Evolutionary conservation across 768 basidiomycete genomes (phyloP).

Genomic region (Lactarius pseudohatsudake): DNA sequence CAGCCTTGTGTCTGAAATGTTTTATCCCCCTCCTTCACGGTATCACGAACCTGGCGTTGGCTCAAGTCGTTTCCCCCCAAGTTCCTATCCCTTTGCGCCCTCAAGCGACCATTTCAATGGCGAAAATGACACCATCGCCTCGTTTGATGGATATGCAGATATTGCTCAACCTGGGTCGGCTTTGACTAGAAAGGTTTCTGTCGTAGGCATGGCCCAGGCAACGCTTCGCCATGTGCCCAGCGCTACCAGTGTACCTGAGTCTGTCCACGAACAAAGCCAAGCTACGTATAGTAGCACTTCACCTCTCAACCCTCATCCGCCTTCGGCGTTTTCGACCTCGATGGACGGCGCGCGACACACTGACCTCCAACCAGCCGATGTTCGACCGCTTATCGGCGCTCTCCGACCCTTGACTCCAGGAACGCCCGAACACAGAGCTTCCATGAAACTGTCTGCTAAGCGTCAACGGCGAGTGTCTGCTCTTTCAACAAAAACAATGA

Average conservation of each 20-base stretch:
- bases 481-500: conserved; percentile 41
- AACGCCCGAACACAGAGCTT: background rate
- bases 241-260: conserved; percentile 4
- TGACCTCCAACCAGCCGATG: background rate
- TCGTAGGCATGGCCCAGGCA: conserved; percentile 39
- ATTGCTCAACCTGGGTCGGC: conserved; percentile 10
- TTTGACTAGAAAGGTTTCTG: conserved; percentile 33
- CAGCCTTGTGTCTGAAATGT: conserved; percentile 51
- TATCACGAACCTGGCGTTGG: conserved; percentile 30
- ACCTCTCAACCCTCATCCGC: conserved; percentile 13
- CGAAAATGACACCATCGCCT: conserved; percentile 21
- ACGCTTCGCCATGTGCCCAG: conserved; percentile 34
- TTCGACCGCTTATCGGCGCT: background rate
- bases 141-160: conserved; percentile 14
- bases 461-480: conserved; percentile 40
- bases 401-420: conserved; percentile 8
- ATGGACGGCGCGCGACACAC: background rate
- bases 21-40: conserved; percentile 41
- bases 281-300: conserved; percentile 17
- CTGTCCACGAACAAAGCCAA: conserved; percentile 8
- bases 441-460: background rate
- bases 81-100: background rate
- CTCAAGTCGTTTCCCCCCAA: conserved; percentile 22
- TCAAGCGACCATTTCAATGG: background rate
- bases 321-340: conserved; percentile 7